Base-by-base conservation (phyloP, 192 early-diverging fungal genomes). In the Endogone sp. region DNA sequence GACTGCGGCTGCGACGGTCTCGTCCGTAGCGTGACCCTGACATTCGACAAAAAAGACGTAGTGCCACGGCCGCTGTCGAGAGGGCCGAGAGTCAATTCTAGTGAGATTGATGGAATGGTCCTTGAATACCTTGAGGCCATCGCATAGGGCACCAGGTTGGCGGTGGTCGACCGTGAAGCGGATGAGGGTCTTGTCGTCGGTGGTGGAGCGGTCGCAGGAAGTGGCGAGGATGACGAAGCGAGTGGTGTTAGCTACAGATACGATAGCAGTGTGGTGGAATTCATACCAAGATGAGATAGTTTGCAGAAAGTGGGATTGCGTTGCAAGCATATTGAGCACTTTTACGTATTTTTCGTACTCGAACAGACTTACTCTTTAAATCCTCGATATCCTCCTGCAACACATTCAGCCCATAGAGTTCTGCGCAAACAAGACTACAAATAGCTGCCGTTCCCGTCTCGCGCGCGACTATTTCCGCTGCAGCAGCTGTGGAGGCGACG, bases 31-130 rank as follows among this genome's bases (percentile, higher is more conserved):
- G 72, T 98, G 94, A 9, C 95, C 96, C 29, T 84, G 82, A 63
- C 92, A 88, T 73, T 98, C 95, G 31, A 96, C 85, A 85, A 97
- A 94, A 77, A 96, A 98, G 67, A 92, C 88, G 76, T 95, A 98
- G 74, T 97, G 93, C 94, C 95, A 96, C 67, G 85, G 88, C 29
- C 88, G 81, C 65, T 86, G 76, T 22, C 87, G 79, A 54, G 90
- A 90, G 3, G 96, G 96, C 30, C 94, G 86, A 59, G 94, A 92
- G 77, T 97, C 94, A 74, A 97, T 95, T 44, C 92, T 93, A 27
- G 92, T 93, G 59, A 97, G 77, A 79, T 96, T 96, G 72, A 98
- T 80, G 11, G 81, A 74, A 65, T 88, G 71, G 68, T 89, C 84
- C 70, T 93, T 93, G 79, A 98, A 91, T 49, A 94, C 89, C 24